Conservation (phyloP, 371 early-diverging fungal species). For the Mortierella sp. region DNA sequence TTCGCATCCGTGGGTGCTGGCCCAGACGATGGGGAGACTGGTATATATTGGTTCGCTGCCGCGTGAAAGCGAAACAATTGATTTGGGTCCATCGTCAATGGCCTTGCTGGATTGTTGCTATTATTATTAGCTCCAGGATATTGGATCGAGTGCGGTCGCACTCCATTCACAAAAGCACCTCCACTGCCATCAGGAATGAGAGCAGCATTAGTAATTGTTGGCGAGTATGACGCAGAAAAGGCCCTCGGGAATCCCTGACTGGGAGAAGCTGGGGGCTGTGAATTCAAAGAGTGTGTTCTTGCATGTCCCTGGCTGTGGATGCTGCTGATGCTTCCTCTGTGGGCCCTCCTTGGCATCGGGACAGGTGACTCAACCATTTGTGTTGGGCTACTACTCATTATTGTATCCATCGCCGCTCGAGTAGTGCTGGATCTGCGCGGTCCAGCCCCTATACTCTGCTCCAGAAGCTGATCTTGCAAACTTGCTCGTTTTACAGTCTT, state of each 20-base stretch:
- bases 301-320: constrained; percentile 42
- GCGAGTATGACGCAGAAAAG: constrained; percentile 53
- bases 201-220: constrained; percentile 40
- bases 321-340: constrained; percentile 48
- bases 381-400: constrained; percentile 22
- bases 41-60: constrained; percentile 48
- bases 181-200: constrained; percentile 15
- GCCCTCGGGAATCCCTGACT: constrained; percentile 32
- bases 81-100: constrained; percentile 47
- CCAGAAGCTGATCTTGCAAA: constrained; percentile 11
- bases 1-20: constrained; percentile 24
- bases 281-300: constrained; percentile 25
- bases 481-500: constrained; percentile 16
- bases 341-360: constrained; percentile 26
- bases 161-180: constrained; percentile 24
- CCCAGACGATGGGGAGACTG: constrained; percentile 37
- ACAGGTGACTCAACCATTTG: constrained; percentile 41
- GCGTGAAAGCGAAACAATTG: constrained; percentile 51
- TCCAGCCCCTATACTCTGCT: constrained; percentile 8
- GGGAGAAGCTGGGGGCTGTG: constrained; percentile 39
- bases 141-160: constrained; percentile 38
- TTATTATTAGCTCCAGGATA: constrained; percentile 29
- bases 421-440: constrained; percentile 32
- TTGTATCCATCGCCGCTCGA: constrained; percentile 17
- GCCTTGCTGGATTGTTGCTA: constrained; percentile 28